Conservation (phyloP, 164 flowering plant genomes). For the Nymphaea colorata region DNA sequence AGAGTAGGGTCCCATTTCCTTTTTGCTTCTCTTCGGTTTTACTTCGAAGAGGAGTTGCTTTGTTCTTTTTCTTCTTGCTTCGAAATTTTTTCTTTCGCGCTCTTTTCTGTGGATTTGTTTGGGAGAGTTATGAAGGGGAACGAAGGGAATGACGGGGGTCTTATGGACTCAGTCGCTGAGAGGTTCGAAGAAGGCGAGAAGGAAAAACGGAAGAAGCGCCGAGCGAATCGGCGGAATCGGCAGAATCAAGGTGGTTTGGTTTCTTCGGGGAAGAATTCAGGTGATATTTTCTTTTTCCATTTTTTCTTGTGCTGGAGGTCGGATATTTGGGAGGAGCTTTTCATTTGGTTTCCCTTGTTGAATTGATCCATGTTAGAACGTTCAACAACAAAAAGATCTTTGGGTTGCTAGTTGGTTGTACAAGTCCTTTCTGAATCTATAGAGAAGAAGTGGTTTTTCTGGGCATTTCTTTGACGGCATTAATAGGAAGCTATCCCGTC, state of each 20-base stretch:
- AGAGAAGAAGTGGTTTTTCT: no score
- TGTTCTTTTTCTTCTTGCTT: no score
- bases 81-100: no score
- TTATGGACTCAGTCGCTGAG: slow-evolving; percentile 7
- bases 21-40: no score
- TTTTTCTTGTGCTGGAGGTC: background rate
- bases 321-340: background rate
- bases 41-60: no score
- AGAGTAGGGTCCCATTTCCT: no score
- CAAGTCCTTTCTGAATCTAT: background rate
- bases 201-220: slow-evolving; percentile 51
- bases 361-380: background rate
- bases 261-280: slow-evolving; percentile 6
- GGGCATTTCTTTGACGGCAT: no score
- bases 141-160: background rate
- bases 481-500: no score
- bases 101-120: no score
- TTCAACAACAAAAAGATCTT: background rate
- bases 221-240: slow-evolving; percentile 48
- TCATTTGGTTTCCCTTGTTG: background rate
- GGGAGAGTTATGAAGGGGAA: background rate
- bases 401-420: background rate
- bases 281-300: background rate
- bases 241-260: slow-evolving; percentile 34
- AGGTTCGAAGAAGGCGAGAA: slow-evolving; percentile 39